A percentile compares a stretch with the other conserved stretches of the same genome.
Conservation (phyloP, 1,139 yeast genomes). For the Nakaseomyces kungkrabaensis region DNA sequence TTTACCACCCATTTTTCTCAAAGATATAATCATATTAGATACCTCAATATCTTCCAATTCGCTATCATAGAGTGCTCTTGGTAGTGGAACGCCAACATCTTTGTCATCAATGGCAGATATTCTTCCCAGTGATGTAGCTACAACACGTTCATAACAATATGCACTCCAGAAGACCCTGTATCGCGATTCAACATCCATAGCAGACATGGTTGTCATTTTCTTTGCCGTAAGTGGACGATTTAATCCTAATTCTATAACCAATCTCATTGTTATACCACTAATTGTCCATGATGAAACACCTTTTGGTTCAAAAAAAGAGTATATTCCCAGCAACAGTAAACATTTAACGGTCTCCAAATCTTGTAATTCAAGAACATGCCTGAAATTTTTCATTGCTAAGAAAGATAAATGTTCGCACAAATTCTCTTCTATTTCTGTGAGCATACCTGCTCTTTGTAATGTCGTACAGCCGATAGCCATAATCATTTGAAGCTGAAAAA, state of each 20-base stretch:
- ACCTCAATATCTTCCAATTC: conserved; percentile 35
- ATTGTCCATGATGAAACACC: conserved; percentile 41
- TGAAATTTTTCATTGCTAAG: conserved; percentile 32
- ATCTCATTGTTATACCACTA: conserved; percentile 37
- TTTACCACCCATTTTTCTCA: conserved; percentile 37
- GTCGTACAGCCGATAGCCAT: conserved; percentile 43
- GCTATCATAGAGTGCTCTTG: conserved; percentile 32
- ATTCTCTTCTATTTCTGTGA: conserved; percentile 29
- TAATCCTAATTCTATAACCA: conserved; percentile 36
- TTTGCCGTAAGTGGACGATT: conserved; percentile 31
- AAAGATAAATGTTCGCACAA: conserved; percentile 31
- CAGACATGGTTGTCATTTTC: conserved; percentile 23
- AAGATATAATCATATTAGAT: conserved; percentile 33
- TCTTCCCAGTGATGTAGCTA: conserved; percentile 38
- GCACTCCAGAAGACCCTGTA: conserved; percentile 43
- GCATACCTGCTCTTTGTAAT: conserved; percentile 34
- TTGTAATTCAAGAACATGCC: conserved; percentile 31
- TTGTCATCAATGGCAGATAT: conserved; percentile 38
- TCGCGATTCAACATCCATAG: conserved; percentile 34
- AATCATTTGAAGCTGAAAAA: conserved; percentile 39
- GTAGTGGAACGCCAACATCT: conserved; percentile 38
- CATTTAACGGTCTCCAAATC: conserved; percentile 33
- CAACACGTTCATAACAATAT: conserved; percentile 38
- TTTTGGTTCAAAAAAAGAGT: conserved; percentile 38
- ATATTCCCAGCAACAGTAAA: conserved; percentile 36